phyloP scores from a whole-genome alignment of 2,329 filamentous ascomycete genomes.

The Microcyclospora pomicola region DNA sequence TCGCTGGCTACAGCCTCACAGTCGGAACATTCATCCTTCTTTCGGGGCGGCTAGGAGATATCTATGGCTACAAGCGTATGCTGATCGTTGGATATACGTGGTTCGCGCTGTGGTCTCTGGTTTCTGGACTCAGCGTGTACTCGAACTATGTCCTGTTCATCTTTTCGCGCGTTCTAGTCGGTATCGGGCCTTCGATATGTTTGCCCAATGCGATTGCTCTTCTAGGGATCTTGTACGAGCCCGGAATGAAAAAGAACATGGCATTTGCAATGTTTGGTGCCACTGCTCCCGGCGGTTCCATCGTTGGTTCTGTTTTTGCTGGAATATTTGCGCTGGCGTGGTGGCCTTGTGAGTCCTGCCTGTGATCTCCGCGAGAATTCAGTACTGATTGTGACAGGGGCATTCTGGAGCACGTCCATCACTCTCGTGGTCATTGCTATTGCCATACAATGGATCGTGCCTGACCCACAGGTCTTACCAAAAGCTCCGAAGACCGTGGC shows the following conservation, averaged over 20 bases:
- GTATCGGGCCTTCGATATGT: conserved; percentile 47
- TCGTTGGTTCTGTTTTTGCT: conserved; percentile 30
- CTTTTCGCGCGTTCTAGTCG: conserved; percentile 24
- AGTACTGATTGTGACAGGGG: conserved; percentile 2
- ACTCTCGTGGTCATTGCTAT: conserved; percentile 25
- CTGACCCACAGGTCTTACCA: conserved; percentile 19
- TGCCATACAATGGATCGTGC: conserved; percentile 26
- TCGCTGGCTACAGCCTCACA: conserved; percentile 30
- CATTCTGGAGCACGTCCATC: conserved; percentile 34
- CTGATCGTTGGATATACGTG: conserved; percentile 37
- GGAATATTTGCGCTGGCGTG: conserved; percentile 30
- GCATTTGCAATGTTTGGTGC: conserved; percentile 42
- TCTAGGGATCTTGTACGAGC: conserved; percentile 43
- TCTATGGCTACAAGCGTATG: conserved; percentile 36
- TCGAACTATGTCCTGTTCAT: conserved; percentile 25
- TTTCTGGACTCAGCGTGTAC: conserved; percentile 30
- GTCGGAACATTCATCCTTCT: conserved; percentile 33
- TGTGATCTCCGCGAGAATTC: not conserved
- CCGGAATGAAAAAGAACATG: conserved; percentile 45
- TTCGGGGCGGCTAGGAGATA: conserved; percentile 32
- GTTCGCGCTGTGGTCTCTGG: conserved; percentile 35
- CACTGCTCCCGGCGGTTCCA: conserved; percentile 32
- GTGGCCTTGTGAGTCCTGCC: conserved; percentile 31
- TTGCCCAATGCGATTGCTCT: conserved; percentile 53
- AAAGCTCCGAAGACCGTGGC: conserved; percentile 1